Percentiles rank a stretch among this genome's conserved stretches.
Conservation (phyloP, 768 basidiomycete species). For the Leccinellum rugosiceps region DNA sequence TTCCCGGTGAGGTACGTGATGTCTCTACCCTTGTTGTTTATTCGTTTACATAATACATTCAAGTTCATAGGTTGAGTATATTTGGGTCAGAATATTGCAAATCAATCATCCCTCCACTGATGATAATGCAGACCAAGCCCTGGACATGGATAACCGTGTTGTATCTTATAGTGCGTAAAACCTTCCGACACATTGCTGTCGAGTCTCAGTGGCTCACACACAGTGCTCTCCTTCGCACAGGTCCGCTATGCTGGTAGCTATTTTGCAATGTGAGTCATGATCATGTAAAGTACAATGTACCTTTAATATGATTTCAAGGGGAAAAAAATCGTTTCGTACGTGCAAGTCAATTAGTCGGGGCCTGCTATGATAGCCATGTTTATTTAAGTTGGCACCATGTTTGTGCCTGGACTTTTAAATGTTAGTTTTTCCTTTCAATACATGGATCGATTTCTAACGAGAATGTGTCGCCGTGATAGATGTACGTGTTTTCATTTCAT, state of each 20-base stretch:
- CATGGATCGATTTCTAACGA: background rate
- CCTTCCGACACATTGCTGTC: background rate
- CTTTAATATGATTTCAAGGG: background rate
- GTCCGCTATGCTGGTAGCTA: background rate
- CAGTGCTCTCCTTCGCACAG: background rate
- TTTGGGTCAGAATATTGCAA: background rate
- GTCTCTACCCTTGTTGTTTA: background rate
- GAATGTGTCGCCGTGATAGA: background rate
- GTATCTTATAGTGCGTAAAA: background rate
- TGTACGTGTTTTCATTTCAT: background rate
- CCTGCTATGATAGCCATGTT: background rate
- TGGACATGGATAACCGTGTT: background rate
- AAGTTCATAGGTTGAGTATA: background rate
- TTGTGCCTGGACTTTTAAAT: background rate
- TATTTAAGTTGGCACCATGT: background rate
- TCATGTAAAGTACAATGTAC: background rate
- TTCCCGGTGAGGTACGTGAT: background rate
- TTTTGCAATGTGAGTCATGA: background rate
- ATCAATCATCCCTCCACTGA: background rate
- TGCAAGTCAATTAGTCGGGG: background rate
- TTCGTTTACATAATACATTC: too few species aligned
- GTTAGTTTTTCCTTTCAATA: background rate
- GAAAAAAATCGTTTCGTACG: background rate
- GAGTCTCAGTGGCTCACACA: background rate
- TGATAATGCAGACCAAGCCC: background rate